Conservation (phyloP, 352 stramenopile genomes). For the Phytopythium litorale region DNA sequence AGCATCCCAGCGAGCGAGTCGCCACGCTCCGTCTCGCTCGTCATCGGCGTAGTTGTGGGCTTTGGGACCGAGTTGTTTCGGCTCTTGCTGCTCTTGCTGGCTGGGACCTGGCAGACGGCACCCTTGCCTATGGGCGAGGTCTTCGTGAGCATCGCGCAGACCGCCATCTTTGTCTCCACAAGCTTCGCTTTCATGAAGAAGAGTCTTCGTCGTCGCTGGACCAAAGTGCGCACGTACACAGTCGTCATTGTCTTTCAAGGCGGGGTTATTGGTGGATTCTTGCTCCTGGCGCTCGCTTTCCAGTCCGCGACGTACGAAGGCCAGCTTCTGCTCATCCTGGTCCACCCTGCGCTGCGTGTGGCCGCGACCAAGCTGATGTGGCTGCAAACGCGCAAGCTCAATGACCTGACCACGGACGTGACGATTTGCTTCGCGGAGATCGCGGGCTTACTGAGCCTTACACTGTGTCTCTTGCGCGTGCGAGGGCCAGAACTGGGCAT, state of each 20-base stretch:
- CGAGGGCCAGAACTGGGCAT: conserved; percentile 7
- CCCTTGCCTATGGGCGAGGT: conserved; percentile 14
- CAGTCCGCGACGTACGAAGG: conserved; percentile 10
- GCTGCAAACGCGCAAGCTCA: conserved; percentile 25
- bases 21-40: not conserved
- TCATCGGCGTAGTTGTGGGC: conserved; percentile 9
- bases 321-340: conserved; percentile 22
- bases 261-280: conserved; percentile 15
- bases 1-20: conserved; percentile 7
- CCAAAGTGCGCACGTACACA: conserved; percentile 6
- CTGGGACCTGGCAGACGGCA: conserved; percentile 9
- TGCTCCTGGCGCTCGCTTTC: conserved; percentile 24
- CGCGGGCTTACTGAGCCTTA: conserved; percentile 24
- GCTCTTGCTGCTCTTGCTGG: conserved; percentile 8
- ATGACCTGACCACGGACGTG: conserved; percentile 38
- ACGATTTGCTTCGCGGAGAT: conserved; percentile 42
- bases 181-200: not conserved
- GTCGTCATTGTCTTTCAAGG: conserved; percentile 10
- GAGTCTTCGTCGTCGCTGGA: not conserved
- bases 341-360: conserved; percentile 20
- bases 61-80: conserved; percentile 9
- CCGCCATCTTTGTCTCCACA: not conserved
- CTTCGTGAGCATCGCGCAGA: conserved; percentile 3
- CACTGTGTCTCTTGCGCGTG: conserved; percentile 22
- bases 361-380: conserved; percentile 22